Evolutionary conservation across 495 filamentous ascomycete species (phyloP), one percentile per base, ranked within the genome.

Genomic region (Penicillium desertorum): DNA sequence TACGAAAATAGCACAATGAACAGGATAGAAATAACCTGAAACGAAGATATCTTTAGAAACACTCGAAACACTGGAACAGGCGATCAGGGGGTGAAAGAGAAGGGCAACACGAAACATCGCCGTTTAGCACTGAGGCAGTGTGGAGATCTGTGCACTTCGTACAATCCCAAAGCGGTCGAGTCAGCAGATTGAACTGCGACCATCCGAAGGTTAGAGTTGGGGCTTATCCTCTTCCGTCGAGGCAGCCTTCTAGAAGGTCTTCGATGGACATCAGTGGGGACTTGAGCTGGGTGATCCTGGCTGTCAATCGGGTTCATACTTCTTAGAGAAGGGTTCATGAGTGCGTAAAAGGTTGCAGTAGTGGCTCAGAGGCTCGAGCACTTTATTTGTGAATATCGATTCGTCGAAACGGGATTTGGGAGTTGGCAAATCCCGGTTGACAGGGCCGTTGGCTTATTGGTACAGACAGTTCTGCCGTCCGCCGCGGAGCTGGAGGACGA

Each of bases 31-130:
- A 48, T 39, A 36, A 23, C 4, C 29, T 52, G 57, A 56, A 48
- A 62, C 30, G 41, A 17, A 10, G 41, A 46, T 62, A 62, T 62
- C 42, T 55, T 62, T 58, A 62, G 62, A 44, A 45, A 36, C 29
- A 30, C n/a, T 20, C 30, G 45, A 32, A 48, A 45, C 46, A 44
- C 54, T 48, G 42, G 46, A 45, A 27, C 20, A n/a, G 50, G 50
- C 25, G 17, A 58, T 54, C 39, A 51, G 42, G 39, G 16, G 23
- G 43, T 19, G 22, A 44, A 55, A 55, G 53, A 46, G 23, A 17
- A 25, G 17, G 19, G 11, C 8, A 5, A 17, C 9, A 37, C 58
- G 62, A 66, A 58, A 58, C 54, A 23, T 12, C 22, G 8, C 10
- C 36, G 43, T 61, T 43, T 56, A 37, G 45, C 37, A 51, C 27